Evolutionary conservation across 73 alveolate genomes (phyloP).

Genomic region (Effrenium voratum): DNA sequence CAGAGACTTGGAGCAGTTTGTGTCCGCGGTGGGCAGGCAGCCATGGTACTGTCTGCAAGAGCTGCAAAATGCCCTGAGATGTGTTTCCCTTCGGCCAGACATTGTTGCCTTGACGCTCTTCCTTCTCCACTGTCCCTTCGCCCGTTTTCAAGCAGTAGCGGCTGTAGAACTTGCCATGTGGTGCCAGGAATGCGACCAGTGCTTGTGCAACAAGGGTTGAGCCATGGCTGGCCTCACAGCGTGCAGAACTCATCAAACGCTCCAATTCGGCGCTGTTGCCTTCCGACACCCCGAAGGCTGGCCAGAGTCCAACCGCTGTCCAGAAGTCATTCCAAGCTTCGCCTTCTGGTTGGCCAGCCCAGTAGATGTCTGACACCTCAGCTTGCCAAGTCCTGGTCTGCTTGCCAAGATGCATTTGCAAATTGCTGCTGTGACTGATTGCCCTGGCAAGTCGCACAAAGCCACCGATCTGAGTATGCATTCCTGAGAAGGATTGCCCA

Average conservation of each 20-base stretch:
- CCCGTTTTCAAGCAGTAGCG: neutral
- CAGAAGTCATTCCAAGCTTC: neutral
- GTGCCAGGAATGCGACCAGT: neutral
- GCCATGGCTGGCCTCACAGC: no score
- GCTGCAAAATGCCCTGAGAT: neutral
- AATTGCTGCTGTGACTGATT: no score
- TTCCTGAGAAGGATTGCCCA: neutral
- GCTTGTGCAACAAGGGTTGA: neutral
- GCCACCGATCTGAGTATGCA: neutral
- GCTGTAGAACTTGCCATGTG: neutral
- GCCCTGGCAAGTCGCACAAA: neutral
- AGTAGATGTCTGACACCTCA: neutral
- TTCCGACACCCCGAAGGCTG: slow-evolving; percentile 1
- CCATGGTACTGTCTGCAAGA: neutral
- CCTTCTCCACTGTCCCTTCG: neutral
- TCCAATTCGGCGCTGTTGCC: neutral
- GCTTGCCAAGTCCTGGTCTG: no score
- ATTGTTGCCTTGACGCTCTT: neutral
- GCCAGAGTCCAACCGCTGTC: slow-evolving; percentile 26
- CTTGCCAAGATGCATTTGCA: no score
- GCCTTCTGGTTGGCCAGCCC: neutral
- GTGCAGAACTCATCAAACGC: neutral
- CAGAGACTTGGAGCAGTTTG: neutral
- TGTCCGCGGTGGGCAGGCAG: neutral
- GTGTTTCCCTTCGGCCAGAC: neutral